Evolutionary conservation across 148 eudicot genomes (phyloP), one percentile per base, ranked within the genome.

Genomic region (Camellia sinensis): DNA sequence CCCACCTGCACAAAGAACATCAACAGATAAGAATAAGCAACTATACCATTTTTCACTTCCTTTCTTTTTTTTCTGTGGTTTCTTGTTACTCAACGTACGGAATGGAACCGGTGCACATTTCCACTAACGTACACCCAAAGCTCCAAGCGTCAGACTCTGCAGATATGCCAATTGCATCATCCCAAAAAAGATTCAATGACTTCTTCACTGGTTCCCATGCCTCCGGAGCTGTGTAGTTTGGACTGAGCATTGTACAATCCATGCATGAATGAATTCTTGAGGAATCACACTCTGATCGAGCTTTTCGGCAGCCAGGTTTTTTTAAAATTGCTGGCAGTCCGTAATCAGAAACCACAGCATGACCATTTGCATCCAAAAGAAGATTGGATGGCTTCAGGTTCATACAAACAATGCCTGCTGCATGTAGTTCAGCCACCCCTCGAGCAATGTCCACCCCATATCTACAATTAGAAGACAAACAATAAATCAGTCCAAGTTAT

Each of bases 111-210:
- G 99, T 95, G 89, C 99, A 95, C 99, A 95, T 95, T 87, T 95
- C 99, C 80, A 95, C 98, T 80, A 95, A 86, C 56, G 99, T 95
- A 85, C 99, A 95, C 62, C 99, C 99, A 89, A 95, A 95, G 85
- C 99, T 95, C 99, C 99, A 95, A 61, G 99, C 97, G 92, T 95
- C 99, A 40, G 97, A 95, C 81, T 95, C 99, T 22, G 89, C 84
- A 59, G 99, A 95, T 79, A 95, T 95, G 76, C 99, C 98, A 74
- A 95, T 90, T 67, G 93, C 95, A 60, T 91, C 97, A 50, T 95
- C 99, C 98, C 99, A 89, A 67, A 95, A 95, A 74, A 89, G 81
- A 84, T 92, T 92, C 73, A 93, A 81, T n/a, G 98, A 87, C 84
- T 93, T 95, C 85, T 89, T 91, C 54, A 89, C 94, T 74, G 99